Evolutionary conservation across 75 land plant genomes (phyloP).

Genomic region (Pinus tabuliformis): DNA sequence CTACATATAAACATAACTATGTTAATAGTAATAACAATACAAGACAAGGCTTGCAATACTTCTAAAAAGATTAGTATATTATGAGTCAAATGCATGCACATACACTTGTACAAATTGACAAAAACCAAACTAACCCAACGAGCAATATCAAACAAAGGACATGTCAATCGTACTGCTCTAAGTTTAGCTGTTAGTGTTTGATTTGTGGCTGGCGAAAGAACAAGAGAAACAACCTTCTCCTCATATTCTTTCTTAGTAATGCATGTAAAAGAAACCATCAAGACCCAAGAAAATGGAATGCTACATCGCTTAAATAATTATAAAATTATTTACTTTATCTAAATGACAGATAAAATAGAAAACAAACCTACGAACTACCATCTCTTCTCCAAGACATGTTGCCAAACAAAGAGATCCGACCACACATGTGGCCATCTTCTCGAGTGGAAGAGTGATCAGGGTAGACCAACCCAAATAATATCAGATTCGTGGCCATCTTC

Average conservation of each 20-base stretch:
- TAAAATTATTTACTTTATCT: background rate
- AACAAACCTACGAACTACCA: slow-evolving; percentile 88
- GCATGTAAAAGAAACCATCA: background rate
- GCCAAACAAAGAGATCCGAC: slow-evolving; percentile 92
- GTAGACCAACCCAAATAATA: slow-evolving; percentile 80
- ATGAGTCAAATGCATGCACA: background rate
- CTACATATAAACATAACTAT: slow-evolving; percentile 26
- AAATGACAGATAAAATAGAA: background rate
- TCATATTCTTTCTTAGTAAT: slow-evolving; percentile 93
- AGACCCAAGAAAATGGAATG: background rate
- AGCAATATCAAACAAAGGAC: slow-evolving; percentile 88
- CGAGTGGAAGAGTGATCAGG: slow-evolving; percentile 91
- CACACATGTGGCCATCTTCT: slow-evolving; percentile 98
- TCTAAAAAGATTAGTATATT: background rate
- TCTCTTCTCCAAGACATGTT: slow-evolving; percentile 89
- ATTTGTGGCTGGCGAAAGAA: slow-evolving; percentile 52
- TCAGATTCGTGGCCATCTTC: slow-evolving; percentile 94
- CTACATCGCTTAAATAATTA: background rate
- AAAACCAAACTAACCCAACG: slow-evolving; percentile 74
- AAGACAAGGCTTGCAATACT: background rate
- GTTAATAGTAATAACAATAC: background rate
- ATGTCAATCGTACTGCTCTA: slow-evolving; percentile 70
- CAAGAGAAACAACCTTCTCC: slow-evolving; percentile 73
- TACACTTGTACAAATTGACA: background rate
- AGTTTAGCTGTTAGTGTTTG: slow-evolving; percentile 61